Conservation (phyloP, 2,329 filamentous ascomycete species). For the Penicillium fuscoglaucum region DNA sequence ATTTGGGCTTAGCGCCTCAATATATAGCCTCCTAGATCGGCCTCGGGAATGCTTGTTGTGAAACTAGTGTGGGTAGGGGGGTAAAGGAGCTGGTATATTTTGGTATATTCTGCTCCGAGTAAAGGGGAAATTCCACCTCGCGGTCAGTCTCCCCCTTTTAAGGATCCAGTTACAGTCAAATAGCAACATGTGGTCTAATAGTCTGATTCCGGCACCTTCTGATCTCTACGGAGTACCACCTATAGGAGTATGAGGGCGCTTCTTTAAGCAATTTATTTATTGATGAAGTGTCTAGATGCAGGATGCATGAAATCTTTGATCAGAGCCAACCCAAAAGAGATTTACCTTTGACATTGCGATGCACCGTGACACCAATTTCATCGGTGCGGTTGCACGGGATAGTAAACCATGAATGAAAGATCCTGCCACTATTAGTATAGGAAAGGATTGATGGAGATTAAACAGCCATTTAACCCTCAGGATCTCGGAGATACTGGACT, state of each 20-base stretch:
- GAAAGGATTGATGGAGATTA: neutral
- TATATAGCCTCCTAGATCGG: neutral
- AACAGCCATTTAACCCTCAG: neutral
- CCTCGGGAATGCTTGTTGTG: neutral
- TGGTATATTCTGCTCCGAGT: neutral
- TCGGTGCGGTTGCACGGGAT: neutral
- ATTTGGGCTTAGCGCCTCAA: neutral
- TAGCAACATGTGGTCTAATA: neutral
- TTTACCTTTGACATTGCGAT: neutral
- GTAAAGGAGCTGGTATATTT: neutral
- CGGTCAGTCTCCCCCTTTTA: neutral
- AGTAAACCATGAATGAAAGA: neutral
- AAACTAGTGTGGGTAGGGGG: neutral
- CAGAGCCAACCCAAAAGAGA: neutral
- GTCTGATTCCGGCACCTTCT: neutral
- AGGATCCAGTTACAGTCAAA: neutral
- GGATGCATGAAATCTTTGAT: neutral
- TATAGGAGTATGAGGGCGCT: neutral
- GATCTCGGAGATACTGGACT: neutral
- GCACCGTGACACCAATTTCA: neutral
- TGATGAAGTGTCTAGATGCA: neutral
- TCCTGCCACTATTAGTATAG: neutral
- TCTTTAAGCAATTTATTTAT: neutral
- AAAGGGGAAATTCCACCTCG: neutral
- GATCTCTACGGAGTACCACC: neutral